A percentile compares a stretch with the other conserved stretches of the same genome.
These are phyloP conservation scores for Lasiosphaeria ovina DNA, from an alignment of 495 filamentous ascomycete species.

Conservation along the genomic window DNA sequence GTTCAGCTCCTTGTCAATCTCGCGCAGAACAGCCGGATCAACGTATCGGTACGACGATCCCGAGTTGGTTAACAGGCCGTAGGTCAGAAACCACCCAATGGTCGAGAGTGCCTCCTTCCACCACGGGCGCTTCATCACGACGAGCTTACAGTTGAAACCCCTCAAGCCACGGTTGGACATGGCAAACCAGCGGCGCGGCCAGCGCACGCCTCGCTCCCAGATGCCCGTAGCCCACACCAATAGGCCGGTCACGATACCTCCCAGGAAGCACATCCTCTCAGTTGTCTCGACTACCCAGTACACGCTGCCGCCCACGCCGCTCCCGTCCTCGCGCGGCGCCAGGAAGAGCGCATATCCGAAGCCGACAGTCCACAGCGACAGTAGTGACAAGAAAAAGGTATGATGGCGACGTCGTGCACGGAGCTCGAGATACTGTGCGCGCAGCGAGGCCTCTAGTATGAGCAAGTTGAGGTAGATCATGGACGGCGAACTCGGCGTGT, in stretches of 20 bases:
- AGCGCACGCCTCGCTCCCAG: constrained; percentile 91
- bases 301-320: constrained; percentile 83
- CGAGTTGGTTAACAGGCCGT: constrained; percentile 63
- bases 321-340: constrained; percentile 85
- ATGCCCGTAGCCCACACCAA: constrained; percentile 92
- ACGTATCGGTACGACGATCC: constrained; percentile 66
- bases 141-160: constrained; percentile 92
- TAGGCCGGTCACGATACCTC: constrained; percentile 75
- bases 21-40: constrained; percentile 51
- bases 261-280: constrained; percentile 84
- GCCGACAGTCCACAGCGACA: constrained; percentile 73
- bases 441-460: constrained; percentile 91
- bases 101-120: constrained; percentile 72
- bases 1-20: constrained; percentile 50
- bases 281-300: constrained; percentile 92
- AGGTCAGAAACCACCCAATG: constrained; percentile 72
- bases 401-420: constrained; percentile 87
- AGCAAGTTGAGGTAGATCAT: constrained; percentile 98
- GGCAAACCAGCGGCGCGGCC: constrained; percentile 88
- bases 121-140: constrained; percentile 80
- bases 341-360: constrained; percentile 88
- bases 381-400: constrained; percentile 85
- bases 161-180: constrained; percentile 86
- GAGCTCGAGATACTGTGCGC: constrained; percentile 86
- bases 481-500: constrained; percentile 81